Base-by-base conservation (phyloP, 2,329 filamentous ascomycete species). In the Hawksworthiomyces lignivorus region DNA sequence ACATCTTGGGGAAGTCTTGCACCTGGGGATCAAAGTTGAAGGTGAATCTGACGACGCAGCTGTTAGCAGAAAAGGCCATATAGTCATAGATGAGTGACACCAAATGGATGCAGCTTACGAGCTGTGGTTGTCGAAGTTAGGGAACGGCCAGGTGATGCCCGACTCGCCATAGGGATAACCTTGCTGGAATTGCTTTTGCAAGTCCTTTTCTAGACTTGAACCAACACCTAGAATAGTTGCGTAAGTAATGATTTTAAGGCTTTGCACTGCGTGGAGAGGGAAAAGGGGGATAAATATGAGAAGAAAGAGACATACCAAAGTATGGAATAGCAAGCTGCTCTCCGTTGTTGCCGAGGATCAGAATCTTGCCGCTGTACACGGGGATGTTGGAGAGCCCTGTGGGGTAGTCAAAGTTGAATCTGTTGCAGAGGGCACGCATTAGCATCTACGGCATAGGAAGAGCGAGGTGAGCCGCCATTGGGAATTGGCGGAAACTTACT, bases 301-400 rank as follows among this genome's bases (percentile, higher is more conserved):
- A 7, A 24, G 19, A 10, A n/a, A 20, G 15, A 11, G 7, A 11
- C 36, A 2, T 12, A 39, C 38, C 38, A 27, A 30, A 52, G 44
- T 29, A 51, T 36, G 52, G 39, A 14, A 34, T 43, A 5, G 38
- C 26, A 5, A 40, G 28, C 22, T 43, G 28, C 40, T 63, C 60
- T 22, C 57, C 57, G 34, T 56, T 55, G 43, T 52, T 55, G 19
- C 53, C 53, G 9, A 52, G 50, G 34, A 62, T 48, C 14, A 57
- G 46, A 19, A 62, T 52, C 43, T 56, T 58, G 35, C 61, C 61
- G 36, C 58, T 57, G 41, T 62, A 63, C 12, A 62, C 44, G 4
- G 59, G 59, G 17, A 62, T 45, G n/a, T 40, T 42, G n/a, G 39
- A 12, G n/a, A 36, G 30, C 3, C 39, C 39, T 2, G 11, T 26